Evolutionary conservation across 1,284 basidiomycete species (phyloP), one percentile per base, ranked within the genome.

Genomic region (Malassezia dermatis): DNA sequence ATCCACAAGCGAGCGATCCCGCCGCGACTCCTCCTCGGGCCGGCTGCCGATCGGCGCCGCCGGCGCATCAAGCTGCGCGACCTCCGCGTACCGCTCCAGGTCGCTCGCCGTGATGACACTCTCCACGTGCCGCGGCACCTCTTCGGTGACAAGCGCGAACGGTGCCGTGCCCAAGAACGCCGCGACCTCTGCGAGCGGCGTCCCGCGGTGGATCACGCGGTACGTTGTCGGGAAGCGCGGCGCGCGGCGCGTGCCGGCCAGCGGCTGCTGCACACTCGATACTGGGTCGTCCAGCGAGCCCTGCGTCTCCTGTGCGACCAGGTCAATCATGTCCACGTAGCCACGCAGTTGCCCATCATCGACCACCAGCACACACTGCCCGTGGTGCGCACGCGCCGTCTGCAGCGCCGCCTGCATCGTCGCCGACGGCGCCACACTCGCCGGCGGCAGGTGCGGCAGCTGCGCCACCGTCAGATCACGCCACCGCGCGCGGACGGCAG

Each of bases 1-100:
- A 75, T 98, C 90, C 4, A 88, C 89, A 41, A 99, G 76, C 1
- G 87, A 90, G 45, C 87, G 81, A 75, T 94, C 67, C 39, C 71
- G 72, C 19, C 86, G 79, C 0, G 87, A 85, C 58, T 87, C 84
- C 70, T 94, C 90, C 39, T 86, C 84, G 26, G 77, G 76, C 41
- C 77, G 62, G 39, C 26, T 44, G 15, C 13, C 40, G 21, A 23
- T 28, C 40, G 24, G 24, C 55, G 48, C 37, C n/a, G 26, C 17
- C 17, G n/a, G 60, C 40, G 48, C 53, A 21, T 62, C 64, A 2
- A 69, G 55, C 2, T 63, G 64, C n/a, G 64, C 43, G n/a, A 66
- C 57, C 2, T 55, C 58, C 17, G 65, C 63, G 49, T 66, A 73
- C 43, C 65, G 66, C 48, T 54, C 51, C 2, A 73, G 54, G 31